Evolutionary conservation across 2,329 filamentous ascomycete species (phyloP).

Genomic region (Dactylonectria estremocensis): DNA sequence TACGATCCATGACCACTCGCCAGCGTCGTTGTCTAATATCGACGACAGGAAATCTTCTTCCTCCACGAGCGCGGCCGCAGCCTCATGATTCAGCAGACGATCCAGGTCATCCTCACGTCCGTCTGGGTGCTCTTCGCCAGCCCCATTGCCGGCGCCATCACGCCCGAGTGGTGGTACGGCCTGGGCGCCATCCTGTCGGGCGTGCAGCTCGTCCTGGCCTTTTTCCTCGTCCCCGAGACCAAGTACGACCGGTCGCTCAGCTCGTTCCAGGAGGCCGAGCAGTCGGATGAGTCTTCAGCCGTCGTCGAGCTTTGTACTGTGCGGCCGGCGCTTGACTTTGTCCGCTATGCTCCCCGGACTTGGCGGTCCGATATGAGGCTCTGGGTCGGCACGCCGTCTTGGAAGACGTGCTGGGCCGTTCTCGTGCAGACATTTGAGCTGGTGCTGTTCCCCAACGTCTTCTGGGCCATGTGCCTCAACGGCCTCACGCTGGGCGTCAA

Average conservation of each 20-base stretch:
- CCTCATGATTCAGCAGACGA: constrained; percentile 43
- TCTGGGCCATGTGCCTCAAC: constrained; percentile 41
- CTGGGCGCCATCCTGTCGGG: constrained; percentile 22
- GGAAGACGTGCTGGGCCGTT: constrained; percentile 13
- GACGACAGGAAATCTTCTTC: constrained; percentile 41
- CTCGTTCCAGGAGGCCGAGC: constrained; percentile 14
- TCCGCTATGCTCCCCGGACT: constrained; percentile 40
- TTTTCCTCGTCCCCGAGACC: constrained; percentile 28
- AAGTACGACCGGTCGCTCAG: constrained; percentile 20
- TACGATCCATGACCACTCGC: neutral
- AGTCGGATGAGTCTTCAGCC: neutral
- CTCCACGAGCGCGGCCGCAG: constrained; percentile 39
- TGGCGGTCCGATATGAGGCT: constrained; percentile 41
- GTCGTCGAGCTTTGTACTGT: constrained; percentile 32
- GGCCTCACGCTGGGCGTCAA: constrained; percentile 42
- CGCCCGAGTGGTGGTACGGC: constrained; percentile 29
- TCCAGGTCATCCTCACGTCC: constrained; percentile 38
- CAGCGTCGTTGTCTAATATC: neutral
- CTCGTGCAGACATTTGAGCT: constrained; percentile 39
- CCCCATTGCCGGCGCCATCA: constrained; percentile 30
- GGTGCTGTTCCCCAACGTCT: constrained; percentile 41
- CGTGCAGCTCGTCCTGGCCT: constrained; percentile 20
- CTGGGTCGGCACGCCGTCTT: constrained; percentile 34
- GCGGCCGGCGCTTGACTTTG: constrained; percentile 37
- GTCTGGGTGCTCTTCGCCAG: constrained; percentile 27